Base-by-base conservation (phyloP, 2,329 filamentous ascomycete species). In the Paraconiothyrium brasiliense region DNA sequence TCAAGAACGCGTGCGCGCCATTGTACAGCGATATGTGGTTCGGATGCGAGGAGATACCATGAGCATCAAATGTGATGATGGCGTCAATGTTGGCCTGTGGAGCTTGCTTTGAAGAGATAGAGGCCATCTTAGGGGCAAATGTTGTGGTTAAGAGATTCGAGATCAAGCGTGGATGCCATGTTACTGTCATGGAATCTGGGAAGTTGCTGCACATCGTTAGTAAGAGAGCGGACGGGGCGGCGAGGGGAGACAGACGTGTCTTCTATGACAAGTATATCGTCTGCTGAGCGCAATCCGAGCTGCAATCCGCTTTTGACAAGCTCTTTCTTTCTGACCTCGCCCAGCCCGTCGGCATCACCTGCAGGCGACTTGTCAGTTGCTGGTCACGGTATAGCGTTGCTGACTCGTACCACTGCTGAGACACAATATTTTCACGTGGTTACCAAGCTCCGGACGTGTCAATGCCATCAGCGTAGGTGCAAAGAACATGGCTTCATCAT, bases 401-500 rank as follows among this genome's bases (percentile, higher is more conserved):
- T 30, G 11, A 49, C 35, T 43, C 79, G 48, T 80, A 90, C 92
- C 94, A 67, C 89, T 94, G 80, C 92, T 96, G 66, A 99, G 82
- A 81, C 95, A 99, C 59, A 98, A 82, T 65, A 99, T 97, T 81
- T 96, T 95, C 74, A 99, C 86, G 76, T 96, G 93, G 80, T 99
- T 98, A 4, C 92, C 91, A 22, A 90, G 84, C 61, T 89, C 87
- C 4, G 93, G 92, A 14, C 87, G 84, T 20, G 93, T 94, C 60
- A 99, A 86, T n/a, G 92, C 89, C 70, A 96, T 85, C 14, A 98
- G 84, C 0, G 93, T 92, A 0, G 95, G 95, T 65, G 93, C 89
- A 81, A 99, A 99, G 85, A 99, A 99, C 95, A 99, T 99, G 78
- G 94, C 95, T 83, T 99, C 95, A 74, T 99, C 95, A 80, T 99